Conservation (phyloP, 345 rosid genomes). For the Zanthoxylum bungeanum region DNA sequence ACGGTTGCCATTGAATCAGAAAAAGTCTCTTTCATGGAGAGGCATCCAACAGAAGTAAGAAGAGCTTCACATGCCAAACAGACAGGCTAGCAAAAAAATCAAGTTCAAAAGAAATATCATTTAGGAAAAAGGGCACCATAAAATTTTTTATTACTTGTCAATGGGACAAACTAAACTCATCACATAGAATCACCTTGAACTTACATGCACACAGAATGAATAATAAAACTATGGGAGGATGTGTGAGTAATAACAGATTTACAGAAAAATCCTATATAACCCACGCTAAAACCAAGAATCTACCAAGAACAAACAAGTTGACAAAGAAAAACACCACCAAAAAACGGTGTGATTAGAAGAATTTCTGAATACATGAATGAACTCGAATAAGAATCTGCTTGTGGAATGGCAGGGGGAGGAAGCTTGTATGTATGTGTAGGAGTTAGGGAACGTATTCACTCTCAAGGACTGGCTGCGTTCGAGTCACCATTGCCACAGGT, state of each 20-base stretch:
- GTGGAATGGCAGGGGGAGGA: conserved; percentile 15
- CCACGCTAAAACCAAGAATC: conserved; percentile 34
- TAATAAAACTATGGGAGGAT: conserved; percentile 36
- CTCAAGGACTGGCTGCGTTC: conserved; percentile 90
- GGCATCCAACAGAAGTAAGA: background rate
- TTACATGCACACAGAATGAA: conserved; percentile 46
- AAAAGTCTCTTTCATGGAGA: background rate
- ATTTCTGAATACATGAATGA: conserved; percentile 38
- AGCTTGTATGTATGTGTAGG: conserved; percentile 23
- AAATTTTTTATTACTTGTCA: conserved; percentile 42
- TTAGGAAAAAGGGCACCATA: conserved; percentile 12
- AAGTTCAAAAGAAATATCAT: background rate
- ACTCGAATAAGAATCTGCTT: conserved; percentile 38
- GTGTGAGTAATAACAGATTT: conserved; percentile 26
- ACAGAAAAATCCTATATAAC: conserved; percentile 39
- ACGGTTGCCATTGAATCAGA: background rate
- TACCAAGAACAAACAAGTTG: conserved; percentile 24
- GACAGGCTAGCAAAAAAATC: too few species aligned
- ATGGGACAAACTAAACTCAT: conserved; percentile 44
- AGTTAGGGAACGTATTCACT: conserved; percentile 70
- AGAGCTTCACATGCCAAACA: background rate
- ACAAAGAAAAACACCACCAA: conserved; percentile 26
- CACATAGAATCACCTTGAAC: conserved; percentile 39
- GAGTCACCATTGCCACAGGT: conserved; percentile 71
- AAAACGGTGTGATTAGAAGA: conserved; percentile 41